Evolutionary conservation across 305 asterid genomes (phyloP).

Genomic region (Fraxinus albicans): DNA sequence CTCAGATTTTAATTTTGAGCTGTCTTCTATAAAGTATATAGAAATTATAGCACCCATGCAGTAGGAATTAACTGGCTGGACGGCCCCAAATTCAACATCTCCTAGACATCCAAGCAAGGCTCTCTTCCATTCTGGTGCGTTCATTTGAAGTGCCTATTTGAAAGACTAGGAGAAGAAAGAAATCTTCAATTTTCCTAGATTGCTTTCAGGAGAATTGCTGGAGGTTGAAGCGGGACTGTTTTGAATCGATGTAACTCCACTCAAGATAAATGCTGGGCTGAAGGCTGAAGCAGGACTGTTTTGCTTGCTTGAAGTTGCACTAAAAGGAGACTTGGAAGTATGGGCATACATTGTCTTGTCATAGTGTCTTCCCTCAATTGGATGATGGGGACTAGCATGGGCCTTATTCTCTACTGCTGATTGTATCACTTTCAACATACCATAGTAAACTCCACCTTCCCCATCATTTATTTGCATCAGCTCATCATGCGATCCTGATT

Average conservation of each 20-base stretch:
- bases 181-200: conserved; percentile 23
- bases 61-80: conserved; percentile 43
- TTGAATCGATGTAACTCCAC: conserved; percentile 40
- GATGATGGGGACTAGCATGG: not conserved
- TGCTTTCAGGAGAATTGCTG: conserved; percentile 25
- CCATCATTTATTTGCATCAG: conserved; percentile 41
- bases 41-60: conserved; percentile 48
- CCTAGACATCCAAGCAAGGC: conserved; percentile 56
- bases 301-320: conserved; percentile 27
- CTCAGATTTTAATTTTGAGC: conserved; percentile 40
- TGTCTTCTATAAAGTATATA: conserved; percentile 31
- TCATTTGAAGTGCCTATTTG: conserved; percentile 42
- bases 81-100: conserved; percentile 45
- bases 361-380: conserved; percentile 20
- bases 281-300: conserved; percentile 38
- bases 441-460: conserved; percentile 44
- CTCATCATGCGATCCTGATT: conserved; percentile 49
- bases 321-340: conserved; percentile 29
- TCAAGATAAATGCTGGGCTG: conserved; percentile 27
- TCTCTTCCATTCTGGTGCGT: conserved; percentile 64
- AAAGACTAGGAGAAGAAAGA: conserved; percentile 22
- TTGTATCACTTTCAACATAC: conserved; percentile 41
- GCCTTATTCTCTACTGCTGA: conserved; percentile 20
- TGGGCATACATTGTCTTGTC: conserved; percentile 5
- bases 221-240: conserved; percentile 39